Percentiles rank a stretch among this genome's conserved stretches.
phyloP scores from a whole-genome alignment of 1,139 yeast species.

The Kluyveromyces sp. region DNA sequence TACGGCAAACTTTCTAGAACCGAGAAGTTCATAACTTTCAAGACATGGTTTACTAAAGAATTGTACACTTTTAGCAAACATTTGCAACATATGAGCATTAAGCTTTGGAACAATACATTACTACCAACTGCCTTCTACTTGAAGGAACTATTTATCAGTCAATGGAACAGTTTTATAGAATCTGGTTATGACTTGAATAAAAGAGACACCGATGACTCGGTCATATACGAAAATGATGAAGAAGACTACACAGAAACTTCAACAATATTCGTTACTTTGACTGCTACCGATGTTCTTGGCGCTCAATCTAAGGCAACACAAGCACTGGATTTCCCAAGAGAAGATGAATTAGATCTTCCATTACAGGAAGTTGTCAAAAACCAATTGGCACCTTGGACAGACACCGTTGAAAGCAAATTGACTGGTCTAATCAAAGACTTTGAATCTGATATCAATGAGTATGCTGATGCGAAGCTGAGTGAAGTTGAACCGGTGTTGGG shows the following conservation, averaged over 20 bases:
- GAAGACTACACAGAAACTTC: conserved; percentile 16
- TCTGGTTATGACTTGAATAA: conserved; percentile 1
- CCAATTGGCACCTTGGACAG: conserved; percentile 16
- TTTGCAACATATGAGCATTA: not conserved
- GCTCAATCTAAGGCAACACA: not conserved
- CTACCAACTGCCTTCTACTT: not conserved
- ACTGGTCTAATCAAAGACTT: conserved; percentile 13
- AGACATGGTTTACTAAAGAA: not conserved
- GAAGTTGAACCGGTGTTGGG: conserved; percentile 35
- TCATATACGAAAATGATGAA: conserved; percentile 5
- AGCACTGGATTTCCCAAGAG: not conserved
- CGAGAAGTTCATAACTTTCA: not conserved
- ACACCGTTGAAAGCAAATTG: conserved; percentile 17
- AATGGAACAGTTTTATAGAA: not conserved
- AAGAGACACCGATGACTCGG: conserved; percentile 8
- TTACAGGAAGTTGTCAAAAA: conserved; percentile 14
- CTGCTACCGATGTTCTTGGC: conserved; percentile 5
- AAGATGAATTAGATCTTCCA: conserved; percentile 10
- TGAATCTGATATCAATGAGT: conserved; percentile 28
- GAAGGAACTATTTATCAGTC: not conserved
- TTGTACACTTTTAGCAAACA: not conserved
- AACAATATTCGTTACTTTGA: conserved; percentile 13
- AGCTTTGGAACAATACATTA: not conserved
- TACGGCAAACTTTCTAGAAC: conserved; percentile 1
- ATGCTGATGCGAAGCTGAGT: conserved; percentile 32